Conservation (phyloP, 169 alveolate species). For the Blepharisma undulans region DNA sequence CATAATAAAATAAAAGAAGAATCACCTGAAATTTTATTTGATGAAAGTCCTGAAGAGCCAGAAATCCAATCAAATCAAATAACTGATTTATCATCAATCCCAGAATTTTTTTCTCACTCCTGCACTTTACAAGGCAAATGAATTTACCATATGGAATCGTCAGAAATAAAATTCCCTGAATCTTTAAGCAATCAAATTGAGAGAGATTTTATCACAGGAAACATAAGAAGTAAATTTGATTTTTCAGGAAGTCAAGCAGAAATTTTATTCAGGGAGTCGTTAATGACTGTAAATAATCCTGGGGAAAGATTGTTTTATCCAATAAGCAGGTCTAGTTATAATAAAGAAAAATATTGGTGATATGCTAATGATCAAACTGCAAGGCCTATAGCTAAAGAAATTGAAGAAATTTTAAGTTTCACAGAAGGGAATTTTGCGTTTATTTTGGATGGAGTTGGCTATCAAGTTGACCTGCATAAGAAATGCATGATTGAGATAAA, state of each 20-base stretch:
- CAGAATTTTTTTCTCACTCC: background rate
- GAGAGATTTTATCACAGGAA: background rate
- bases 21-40: conserved; percentile 13
- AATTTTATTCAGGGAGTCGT: background rate
- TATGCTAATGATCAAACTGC: conserved; percentile 17
- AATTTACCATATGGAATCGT: background rate
- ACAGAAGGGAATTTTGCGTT: conserved; percentile 12
- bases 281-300: background rate
- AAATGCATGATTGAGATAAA: background rate
- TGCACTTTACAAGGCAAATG: background rate
- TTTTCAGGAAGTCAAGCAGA: background rate
- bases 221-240: background rate
- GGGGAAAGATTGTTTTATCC: background rate
- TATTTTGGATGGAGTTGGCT: background rate
- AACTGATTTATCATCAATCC: background rate
- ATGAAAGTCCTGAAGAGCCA: background rate
- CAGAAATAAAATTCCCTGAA: background rate
- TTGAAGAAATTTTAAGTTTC: conserved; percentile 23
- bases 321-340: background rate
- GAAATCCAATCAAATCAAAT: background rate
- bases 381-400: conserved; percentile 21
- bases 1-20: background rate
- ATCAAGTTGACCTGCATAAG: background rate
- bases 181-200: background rate
- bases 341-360: conserved; percentile 21